Evolutionary conservation across 225 moss, liverwort and hornwort species (phyloP).

Genomic region (Asterella californica): DNA sequence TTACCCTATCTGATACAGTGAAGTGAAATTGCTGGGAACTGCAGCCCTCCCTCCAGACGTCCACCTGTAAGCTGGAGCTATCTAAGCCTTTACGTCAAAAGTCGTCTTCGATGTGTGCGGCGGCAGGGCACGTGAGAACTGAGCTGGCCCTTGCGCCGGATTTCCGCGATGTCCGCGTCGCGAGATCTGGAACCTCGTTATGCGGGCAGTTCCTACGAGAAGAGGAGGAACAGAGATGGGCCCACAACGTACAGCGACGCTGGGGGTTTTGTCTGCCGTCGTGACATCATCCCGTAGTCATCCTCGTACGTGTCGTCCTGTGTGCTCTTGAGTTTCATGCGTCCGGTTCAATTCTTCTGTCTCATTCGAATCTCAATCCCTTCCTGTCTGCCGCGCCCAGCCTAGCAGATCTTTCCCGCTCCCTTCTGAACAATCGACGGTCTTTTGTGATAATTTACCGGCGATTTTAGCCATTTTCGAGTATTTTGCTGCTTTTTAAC

Average conservation of each 20-base stretch:
- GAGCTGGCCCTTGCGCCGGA: slow-evolving; percentile 6
- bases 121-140: slow-evolving; percentile 8
- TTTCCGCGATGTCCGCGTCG: background rate
- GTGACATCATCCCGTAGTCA: background rate
- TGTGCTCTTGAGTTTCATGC: background rate
- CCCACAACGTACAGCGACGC: background rate
- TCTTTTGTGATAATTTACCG: no score
- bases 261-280: background rate
- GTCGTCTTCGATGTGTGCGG: slow-evolving; percentile 8
- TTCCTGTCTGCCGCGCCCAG: background rate
- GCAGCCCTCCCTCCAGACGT: background rate
- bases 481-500: no score
- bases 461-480: no score
- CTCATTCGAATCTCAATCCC: background rate
- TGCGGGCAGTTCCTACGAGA: background rate
- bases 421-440: no score
- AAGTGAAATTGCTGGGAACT: background rate
- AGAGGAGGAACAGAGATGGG: background rate
- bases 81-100: slow-evolving; percentile 3
- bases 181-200: background rate
- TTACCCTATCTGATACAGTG: slow-evolving; percentile 2
- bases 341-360: background rate
- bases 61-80: background rate
- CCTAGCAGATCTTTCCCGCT: no score
- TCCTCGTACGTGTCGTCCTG: background rate